Evolutionary conservation across 352 stramenopile genomes (phyloP).

Genomic region (Globisporangium cylindrosporum): DNA sequence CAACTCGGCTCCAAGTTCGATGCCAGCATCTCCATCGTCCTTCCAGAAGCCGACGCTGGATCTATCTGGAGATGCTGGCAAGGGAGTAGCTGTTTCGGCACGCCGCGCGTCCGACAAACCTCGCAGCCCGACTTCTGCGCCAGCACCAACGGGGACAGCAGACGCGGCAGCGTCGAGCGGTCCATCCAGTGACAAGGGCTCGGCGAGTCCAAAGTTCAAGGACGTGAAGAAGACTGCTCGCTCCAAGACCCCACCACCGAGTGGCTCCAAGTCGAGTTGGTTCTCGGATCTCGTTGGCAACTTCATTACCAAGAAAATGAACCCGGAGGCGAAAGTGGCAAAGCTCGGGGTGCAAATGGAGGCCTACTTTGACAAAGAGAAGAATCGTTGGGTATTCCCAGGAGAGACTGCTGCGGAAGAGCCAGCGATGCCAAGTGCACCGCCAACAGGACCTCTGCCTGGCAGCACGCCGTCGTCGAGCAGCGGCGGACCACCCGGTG

Average conservation of each 20-base stretch:
- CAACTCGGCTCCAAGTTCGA: conserved; percentile 18
- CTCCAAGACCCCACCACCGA: conserved; percentile 81
- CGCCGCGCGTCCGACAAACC: conserved; percentile 13
- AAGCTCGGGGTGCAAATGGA: conserved; percentile 79
- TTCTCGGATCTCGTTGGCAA: conserved; percentile 38
- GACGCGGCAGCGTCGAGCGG: conserved; percentile 18
- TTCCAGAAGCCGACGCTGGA: conserved; percentile 47
- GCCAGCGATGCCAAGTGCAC: conserved; percentile 55
- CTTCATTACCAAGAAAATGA: conserved; percentile 75
- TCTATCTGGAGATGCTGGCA: conserved; percentile 40
- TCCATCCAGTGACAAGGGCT: conserved; percentile 73
- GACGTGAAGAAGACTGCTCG: conserved; percentile 53
- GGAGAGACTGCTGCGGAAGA: conserved; percentile 70
- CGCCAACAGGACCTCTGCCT: conserved; percentile 60
- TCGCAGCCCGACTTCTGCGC: conserved; percentile 10
- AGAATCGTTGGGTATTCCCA: conserved; percentile 88
- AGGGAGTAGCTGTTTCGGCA: conserved; percentile 13
- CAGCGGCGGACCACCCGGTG: conserved; percentile 24
- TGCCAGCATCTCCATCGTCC: conserved; percentile 18
- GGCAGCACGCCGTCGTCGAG: conserved; percentile 43
- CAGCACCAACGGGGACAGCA: not conserved
- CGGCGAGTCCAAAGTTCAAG: conserved; percentile 63
- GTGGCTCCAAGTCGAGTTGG: conserved; percentile 62
- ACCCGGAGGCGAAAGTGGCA: conserved; percentile 80
- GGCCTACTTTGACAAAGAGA: conserved; percentile 77